phyloP scores from a whole-genome alignment of 2,329 filamentous ascomycete genomes.

The Fusarium sp. region DNA sequence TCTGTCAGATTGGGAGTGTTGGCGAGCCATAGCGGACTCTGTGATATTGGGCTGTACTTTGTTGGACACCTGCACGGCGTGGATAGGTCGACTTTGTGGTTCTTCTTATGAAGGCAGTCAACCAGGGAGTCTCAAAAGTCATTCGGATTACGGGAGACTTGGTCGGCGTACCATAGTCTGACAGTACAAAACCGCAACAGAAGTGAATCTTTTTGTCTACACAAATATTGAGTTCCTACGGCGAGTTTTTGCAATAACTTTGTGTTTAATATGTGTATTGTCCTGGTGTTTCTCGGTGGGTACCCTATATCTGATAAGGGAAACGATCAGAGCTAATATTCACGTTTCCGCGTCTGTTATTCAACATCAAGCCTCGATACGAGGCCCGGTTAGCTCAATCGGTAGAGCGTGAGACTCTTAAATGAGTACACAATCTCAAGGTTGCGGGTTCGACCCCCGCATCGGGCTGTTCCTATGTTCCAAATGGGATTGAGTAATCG shows the following conservation, averaged over 20 bases:
- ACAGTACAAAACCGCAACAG: slow-evolving; percentile 19
- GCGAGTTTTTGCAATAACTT: not conserved
- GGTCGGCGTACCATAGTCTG: slow-evolving; percentile 23
- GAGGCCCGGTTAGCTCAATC: slow-evolving; percentile 52
- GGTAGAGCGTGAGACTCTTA: slow-evolving; percentile 78
- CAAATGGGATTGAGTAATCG: slow-evolving; percentile 15
- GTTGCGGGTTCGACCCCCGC: slow-evolving; percentile 64
- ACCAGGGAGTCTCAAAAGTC: slow-evolving; percentile 29
- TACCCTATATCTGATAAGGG: too few species aligned
- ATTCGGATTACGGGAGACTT: slow-evolving; percentile 18
- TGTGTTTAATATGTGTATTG: too few species aligned
- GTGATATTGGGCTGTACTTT: slow-evolving; percentile 21
- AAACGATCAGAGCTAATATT: not conserved
- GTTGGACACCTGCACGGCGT: slow-evolving; percentile 32
- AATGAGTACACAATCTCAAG: slow-evolving; percentile 56
- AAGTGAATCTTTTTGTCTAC: slow-evolving; percentile 10
- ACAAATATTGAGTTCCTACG: not conserved
- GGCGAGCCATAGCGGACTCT: slow-evolving; percentile 8
- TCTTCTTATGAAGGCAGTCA: slow-evolving; percentile 8
- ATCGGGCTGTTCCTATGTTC: slow-evolving; percentile 46
- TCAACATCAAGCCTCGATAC: slow-evolving; percentile 4
- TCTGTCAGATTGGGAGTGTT: slow-evolving; percentile 21
- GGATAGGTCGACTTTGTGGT: slow-evolving; percentile 24
- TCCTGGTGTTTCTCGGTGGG: not conserved
- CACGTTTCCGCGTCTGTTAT: fast-evolving